Evolutionary conservation across 345 rosid species (phyloP).

Genomic region (Gossypium longicalyx): DNA sequence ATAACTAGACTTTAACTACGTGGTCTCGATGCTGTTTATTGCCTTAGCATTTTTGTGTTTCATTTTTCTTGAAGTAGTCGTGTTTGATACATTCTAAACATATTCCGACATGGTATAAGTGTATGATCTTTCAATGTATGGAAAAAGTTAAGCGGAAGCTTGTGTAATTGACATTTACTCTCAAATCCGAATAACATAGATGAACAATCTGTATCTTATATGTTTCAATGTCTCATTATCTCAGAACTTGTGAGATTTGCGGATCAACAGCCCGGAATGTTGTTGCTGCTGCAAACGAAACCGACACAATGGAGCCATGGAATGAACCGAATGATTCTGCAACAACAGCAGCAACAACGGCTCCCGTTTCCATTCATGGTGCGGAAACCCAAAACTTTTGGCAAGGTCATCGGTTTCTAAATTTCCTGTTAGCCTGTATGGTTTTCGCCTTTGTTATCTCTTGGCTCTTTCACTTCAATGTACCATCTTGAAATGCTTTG

Average conservation of each 20-base stretch:
- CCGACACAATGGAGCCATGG: constrained; percentile 40
- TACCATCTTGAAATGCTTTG: constrained; percentile 37
- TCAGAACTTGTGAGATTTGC: constrained; percentile 94
- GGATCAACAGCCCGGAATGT: constrained; percentile 74
- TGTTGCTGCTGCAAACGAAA: constrained; percentile 49
- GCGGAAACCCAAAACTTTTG: constrained; percentile 53
- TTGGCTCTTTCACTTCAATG: constrained; percentile 91
- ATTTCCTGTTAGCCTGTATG: constrained; percentile 87
- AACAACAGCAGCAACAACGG: constrained; percentile 23
- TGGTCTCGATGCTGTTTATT: not conserved
- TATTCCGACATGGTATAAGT: not conserved
- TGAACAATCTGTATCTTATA: not conserved
- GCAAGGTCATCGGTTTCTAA: constrained; percentile 82
- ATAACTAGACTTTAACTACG: not conserved
- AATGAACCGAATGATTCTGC: constrained; percentile 35
- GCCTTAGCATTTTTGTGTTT: not conserved
- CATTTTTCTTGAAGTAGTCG: not conserved
- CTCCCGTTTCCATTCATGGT: constrained; percentile 25
- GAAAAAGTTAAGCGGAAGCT: too few species aligned
- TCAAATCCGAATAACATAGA: not conserved
- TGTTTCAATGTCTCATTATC: not conserved
- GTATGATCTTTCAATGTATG: too few species aligned
- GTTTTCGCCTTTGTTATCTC: constrained; percentile 91
- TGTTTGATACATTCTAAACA: not conserved
- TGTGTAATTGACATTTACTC: too few species aligned